phyloP scores from a whole-genome alignment of 495 filamentous ascomycete genomes.

The Annulohypoxylon maeteangense region DNA sequence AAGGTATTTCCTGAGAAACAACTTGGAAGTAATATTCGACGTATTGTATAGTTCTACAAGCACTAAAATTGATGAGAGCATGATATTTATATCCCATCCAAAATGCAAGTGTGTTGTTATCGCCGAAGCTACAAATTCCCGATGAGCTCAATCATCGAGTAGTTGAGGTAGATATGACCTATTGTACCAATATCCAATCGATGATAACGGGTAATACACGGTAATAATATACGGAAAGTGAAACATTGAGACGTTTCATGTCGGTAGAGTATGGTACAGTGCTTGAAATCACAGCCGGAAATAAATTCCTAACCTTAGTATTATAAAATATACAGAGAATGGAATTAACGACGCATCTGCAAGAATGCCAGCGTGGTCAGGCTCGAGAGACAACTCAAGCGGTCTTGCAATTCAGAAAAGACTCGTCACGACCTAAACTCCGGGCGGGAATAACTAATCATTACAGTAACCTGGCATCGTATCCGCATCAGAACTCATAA shows the following conservation, averaged over 20 bases:
- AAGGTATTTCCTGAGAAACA: no score
- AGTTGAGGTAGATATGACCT: no score
- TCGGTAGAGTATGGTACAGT: neutral
- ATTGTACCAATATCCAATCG: no score
- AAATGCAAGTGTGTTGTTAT: no score
- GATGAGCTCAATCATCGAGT: no score
- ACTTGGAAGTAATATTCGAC: no score
- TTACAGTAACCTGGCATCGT: constrained; percentile 29
- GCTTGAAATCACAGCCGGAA: neutral
- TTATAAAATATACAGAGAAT: neutral
- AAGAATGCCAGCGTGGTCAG: neutral
- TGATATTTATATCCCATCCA: no score
- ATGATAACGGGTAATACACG: no score
- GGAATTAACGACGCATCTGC: constrained; percentile 2
- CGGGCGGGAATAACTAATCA: constrained; percentile 26
- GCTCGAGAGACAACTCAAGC: neutral
- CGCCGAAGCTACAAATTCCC: no score
- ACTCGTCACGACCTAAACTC: constrained; percentile 27
- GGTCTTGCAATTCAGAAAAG: constrained; percentile 24
- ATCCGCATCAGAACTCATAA: constrained; percentile 29
- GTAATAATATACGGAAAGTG: neutral
- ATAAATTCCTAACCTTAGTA: neutral
- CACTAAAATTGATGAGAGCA: no score
- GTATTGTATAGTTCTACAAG: no score
- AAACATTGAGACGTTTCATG: neutral